phyloP scores from a whole-genome alignment of 2,329 filamentous ascomycete genomes.

The Bipolaris victoriae region DNA sequence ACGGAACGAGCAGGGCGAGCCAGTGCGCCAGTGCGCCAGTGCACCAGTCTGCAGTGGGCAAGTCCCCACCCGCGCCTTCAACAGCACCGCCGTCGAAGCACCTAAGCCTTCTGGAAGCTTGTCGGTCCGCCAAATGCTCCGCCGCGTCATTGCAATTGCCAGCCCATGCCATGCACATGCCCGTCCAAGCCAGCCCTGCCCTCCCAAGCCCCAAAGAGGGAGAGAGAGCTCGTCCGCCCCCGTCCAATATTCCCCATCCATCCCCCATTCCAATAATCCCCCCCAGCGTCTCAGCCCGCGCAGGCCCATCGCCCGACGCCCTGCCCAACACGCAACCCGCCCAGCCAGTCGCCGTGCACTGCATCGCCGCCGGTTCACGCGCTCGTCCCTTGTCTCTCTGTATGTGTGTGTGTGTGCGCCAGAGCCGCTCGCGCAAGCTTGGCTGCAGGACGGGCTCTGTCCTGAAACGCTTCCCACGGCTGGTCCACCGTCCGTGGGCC shows the following conservation, averaged over 20 bases:
- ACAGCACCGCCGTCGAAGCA: constrained; percentile 16
- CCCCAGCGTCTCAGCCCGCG: background rate
- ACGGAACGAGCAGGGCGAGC: constrained; percentile 15
- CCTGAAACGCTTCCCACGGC: constrained; percentile 23
- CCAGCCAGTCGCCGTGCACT: background rate
- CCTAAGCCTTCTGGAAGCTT: constrained; percentile 26
- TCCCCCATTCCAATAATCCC: background rate
- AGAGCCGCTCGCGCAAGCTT: constrained; percentile 21
- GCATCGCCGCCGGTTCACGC: constrained; percentile 7
- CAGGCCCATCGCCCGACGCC: background rate
- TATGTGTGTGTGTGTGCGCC: background rate
- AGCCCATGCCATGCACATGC: background rate
- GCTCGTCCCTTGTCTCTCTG: background rate
- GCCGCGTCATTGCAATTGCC: constrained; percentile 13
- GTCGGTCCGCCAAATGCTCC: constrained; percentile 10
- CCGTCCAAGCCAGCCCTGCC: background rate
- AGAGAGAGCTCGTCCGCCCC: background rate
- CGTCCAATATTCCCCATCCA: background rate
- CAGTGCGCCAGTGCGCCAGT: background rate
- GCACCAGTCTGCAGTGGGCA: background rate
- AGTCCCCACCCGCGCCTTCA: constrained; percentile 16
- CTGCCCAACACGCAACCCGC: background rate
- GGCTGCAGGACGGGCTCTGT: constrained; percentile 21
- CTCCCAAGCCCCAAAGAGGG: too few relatives aligned
- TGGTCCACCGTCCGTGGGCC: constrained; percentile 11